Percentiles rank a stretch among this genome's conserved stretches.
Conservation (phyloP, 73 alveolate species). For the Breviolum minutum region DNA sequence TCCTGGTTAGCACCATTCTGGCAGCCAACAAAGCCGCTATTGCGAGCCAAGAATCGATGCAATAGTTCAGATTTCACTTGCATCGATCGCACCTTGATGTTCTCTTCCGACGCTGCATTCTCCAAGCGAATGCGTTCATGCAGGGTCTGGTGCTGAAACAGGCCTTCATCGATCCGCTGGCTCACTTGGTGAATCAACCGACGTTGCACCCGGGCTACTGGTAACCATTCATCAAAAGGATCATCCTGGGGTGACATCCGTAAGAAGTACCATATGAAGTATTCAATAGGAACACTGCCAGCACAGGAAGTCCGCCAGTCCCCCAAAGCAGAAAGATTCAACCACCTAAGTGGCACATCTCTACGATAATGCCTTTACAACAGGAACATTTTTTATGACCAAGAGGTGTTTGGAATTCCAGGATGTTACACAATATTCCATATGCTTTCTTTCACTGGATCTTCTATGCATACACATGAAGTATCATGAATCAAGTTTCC, state of each 20-base stretch:
- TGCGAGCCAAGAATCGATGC: not conserved
- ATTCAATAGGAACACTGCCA: not conserved
- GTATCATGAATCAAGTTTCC: too few relatives aligned
- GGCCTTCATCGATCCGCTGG: slow-evolving; percentile 2
- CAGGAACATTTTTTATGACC: too few relatives aligned
- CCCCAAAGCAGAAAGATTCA: not conserved
- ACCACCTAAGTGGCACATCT: not conserved
- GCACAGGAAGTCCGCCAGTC: not conserved
- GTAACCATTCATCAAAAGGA: not conserved
- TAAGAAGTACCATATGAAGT: not conserved
- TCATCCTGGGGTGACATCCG: not conserved
- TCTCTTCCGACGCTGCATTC: not conserved
- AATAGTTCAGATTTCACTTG: not conserved
- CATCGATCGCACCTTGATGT: not conserved
- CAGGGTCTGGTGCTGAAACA: not conserved
- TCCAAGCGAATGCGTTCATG: not conserved
- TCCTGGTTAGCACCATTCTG: not conserved
- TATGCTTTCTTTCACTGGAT: too few relatives aligned
- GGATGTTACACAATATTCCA: too few relatives aligned
- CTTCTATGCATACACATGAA: too few relatives aligned
- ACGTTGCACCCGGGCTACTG: not conserved
- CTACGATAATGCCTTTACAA: too few relatives aligned
- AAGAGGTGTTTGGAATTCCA: too few relatives aligned
- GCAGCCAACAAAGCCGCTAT: not conserved
- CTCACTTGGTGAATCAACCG: not conserved